These are phyloP conservation scores for Pythium brachiatum DNA, from an alignment of 352 stramenopile genomes.

Conservation along the genomic window DNA sequence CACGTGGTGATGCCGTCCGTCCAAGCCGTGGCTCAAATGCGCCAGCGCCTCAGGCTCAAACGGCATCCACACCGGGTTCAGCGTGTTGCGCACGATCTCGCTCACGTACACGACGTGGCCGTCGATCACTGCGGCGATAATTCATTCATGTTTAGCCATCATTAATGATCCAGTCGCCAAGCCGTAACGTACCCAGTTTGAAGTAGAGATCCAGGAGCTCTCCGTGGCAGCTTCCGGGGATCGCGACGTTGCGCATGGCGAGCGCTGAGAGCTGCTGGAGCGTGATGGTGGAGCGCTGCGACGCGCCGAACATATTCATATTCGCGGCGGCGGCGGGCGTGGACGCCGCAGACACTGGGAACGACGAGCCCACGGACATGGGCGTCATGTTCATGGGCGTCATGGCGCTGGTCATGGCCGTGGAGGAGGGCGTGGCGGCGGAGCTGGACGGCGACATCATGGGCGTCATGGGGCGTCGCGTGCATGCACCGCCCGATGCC, in stretches of 20 bases:
- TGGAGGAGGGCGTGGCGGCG: conserved; percentile 2
- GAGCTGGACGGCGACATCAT: conserved; percentile 14
- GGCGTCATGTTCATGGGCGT: too few species aligned
- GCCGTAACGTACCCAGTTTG: conserved; percentile 49
- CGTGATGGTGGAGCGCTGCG: conserved; percentile 41
- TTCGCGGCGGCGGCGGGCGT: not conserved
- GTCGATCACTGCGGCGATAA: conserved; percentile 72
- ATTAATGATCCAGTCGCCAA: not conserved
- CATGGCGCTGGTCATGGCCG: conserved; percentile 8
- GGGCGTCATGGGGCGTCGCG: not conserved
- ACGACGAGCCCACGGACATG: conserved; percentile 2
- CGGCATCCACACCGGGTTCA: conserved; percentile 82
- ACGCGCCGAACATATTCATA: not conserved
- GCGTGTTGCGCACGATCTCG: conserved; percentile 60
- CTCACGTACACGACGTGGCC: conserved; percentile 69
- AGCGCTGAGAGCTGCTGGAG: conserved; percentile 76
- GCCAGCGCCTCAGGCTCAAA: conserved; percentile 52
- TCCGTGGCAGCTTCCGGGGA: conserved; percentile 39
- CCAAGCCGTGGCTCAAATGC: conserved; percentile 22
- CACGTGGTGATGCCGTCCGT: conserved; percentile 26
- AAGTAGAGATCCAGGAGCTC: conserved; percentile 75
- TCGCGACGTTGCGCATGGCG: conserved; percentile 75
- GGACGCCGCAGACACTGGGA: not conserved
- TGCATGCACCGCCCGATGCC: not conserved
- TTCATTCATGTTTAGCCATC: too few species aligned